Percentiles rank a stretch among this genome's conserved stretches.
These are phyloP conservation scores for Aquilaria sinensis DNA, from an alignment of 345 rosid genomes.

Conservation along the genomic window DNA sequence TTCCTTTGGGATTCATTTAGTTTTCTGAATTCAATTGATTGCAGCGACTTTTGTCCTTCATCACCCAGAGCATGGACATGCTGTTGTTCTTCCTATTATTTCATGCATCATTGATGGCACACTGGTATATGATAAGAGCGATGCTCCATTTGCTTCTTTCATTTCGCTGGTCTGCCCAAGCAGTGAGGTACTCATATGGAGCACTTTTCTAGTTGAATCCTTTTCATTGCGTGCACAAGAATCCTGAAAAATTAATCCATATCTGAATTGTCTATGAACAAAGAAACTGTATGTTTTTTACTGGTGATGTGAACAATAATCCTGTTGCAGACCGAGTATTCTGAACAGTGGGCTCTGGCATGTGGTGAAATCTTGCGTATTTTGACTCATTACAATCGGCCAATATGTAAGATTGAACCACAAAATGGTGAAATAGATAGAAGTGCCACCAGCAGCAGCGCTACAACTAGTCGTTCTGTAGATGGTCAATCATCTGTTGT, in stretches of 20 bases:
- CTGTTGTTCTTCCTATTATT: constrained; percentile 91
- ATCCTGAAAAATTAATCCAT: background rate
- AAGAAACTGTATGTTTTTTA: background rate
- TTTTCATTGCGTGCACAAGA: background rate
- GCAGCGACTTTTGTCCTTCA: constrained; percentile 96
- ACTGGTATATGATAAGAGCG: constrained; percentile 65
- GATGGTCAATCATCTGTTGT: constrained; percentile 37
- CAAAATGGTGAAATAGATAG: constrained; percentile 49
- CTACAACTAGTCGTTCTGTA: constrained; percentile 35
- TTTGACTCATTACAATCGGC: constrained; percentile 96
- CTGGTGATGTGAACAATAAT: background rate
- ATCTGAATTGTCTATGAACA: background rate
- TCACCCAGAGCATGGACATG: constrained; percentile 97
- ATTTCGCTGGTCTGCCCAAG: constrained; percentile 80
- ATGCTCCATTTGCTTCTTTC: constrained; percentile 92
- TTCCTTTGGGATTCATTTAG: background rate
- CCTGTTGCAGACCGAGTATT: constrained; percentile 68
- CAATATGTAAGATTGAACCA: constrained; percentile 70
- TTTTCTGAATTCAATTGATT: constrained; percentile 16
- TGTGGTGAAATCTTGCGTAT: constrained; percentile 95
- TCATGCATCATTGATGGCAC: constrained; percentile 86
- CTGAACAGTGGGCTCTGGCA: constrained; percentile 98
- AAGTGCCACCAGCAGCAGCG: constrained; percentile 35
- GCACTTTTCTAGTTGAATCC: background rate
- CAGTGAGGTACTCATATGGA: constrained; percentile 50